Evolutionary conservation across 2,329 filamentous ascomycete genomes (phyloP).

Genomic region (Aspergillus sp.): DNA sequence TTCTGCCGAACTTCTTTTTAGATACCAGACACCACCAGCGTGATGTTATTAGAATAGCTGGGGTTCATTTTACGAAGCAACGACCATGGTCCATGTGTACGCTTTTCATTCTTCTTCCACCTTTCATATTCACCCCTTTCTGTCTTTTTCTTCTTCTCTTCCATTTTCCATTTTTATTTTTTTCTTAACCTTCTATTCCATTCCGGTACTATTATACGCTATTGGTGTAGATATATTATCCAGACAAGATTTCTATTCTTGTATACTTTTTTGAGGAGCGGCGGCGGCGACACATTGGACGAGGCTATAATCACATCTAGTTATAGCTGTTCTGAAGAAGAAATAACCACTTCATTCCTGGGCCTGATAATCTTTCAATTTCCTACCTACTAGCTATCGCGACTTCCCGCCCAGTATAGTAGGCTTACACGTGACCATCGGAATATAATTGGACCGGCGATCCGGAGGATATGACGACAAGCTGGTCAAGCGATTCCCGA

Average conservation of each 20-base stretch:
- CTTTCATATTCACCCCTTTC: constrained; percentile 4
- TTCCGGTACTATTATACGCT: neutral
- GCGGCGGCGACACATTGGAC: neutral
- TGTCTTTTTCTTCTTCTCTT: constrained; percentile 3
- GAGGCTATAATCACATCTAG: constrained; percentile 3
- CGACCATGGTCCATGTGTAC: constrained; percentile 31
- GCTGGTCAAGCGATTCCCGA: constrained; percentile 9
- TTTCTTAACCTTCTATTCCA: constrained; percentile 6
- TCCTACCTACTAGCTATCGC: too few relatives aligned
- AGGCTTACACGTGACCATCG: constrained; percentile 6
- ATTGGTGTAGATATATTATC: neutral
- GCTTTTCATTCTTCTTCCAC: constrained; percentile 11
- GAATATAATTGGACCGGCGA: constrained; percentile 9
- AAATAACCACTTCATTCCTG: neutral
- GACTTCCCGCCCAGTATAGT: neutral
- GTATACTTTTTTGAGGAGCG: constrained; percentile 11
- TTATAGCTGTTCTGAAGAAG: neutral
- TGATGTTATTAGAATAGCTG: constrained; percentile 14
- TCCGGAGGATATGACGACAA: neutral
- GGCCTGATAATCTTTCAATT: too few relatives aligned
- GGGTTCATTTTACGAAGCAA: constrained; percentile 32
- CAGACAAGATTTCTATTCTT: constrained; percentile 13
- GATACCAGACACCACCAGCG: constrained; percentile 27
- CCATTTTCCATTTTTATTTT: neutral
- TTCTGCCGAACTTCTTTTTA: constrained; percentile 24